phyloP scores from a whole-genome alignment of 306 rosid species.

The Calophaca sinica region DNA sequence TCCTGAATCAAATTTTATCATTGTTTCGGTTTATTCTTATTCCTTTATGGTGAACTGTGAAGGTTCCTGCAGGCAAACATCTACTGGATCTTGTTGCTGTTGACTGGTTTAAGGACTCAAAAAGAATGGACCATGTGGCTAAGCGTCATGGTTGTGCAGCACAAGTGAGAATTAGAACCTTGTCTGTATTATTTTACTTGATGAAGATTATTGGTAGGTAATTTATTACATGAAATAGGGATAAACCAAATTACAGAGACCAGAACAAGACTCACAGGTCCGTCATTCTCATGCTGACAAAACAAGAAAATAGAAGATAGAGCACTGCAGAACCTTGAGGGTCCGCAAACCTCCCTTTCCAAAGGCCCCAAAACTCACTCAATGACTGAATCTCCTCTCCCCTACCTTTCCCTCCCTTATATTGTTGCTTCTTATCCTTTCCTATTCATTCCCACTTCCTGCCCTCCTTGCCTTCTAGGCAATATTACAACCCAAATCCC shows the following conservation, averaged over 20 bases:
- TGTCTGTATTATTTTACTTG: conserved; percentile 23
- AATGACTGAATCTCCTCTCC: conserved; percentile 6
- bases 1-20: conserved; percentile 21
- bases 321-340: conserved; percentile 10
- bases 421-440: neutral
- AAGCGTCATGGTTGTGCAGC: conserved; percentile 95
- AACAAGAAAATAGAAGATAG: conserved; percentile 7
- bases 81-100: conserved; percentile 96
- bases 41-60: conserved; percentile 45
- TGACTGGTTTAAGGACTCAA: conserved; percentile 98
- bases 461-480: conserved; percentile 13
- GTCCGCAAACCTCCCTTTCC: neutral
- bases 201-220: conserved; percentile 36
- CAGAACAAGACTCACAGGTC: conserved; percentile 29
- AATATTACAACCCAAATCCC: conserved; percentile 3
- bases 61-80: conserved; percentile 98
- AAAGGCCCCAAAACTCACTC: conserved; percentile 7
- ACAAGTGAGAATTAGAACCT: conserved; percentile 65
- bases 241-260: conserved; percentile 20
- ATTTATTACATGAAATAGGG: conserved; percentile 1
- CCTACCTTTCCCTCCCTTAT: neutral
- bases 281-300: conserved; percentile 3
- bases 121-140: conserved; percentile 98
- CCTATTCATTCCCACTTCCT: neutral
- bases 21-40: conserved; percentile 49